Evolutionary conservation across 306 rosid species (phyloP), one percentile per base, ranked within the genome.

Genomic region (Casuarina glauca): DNA sequence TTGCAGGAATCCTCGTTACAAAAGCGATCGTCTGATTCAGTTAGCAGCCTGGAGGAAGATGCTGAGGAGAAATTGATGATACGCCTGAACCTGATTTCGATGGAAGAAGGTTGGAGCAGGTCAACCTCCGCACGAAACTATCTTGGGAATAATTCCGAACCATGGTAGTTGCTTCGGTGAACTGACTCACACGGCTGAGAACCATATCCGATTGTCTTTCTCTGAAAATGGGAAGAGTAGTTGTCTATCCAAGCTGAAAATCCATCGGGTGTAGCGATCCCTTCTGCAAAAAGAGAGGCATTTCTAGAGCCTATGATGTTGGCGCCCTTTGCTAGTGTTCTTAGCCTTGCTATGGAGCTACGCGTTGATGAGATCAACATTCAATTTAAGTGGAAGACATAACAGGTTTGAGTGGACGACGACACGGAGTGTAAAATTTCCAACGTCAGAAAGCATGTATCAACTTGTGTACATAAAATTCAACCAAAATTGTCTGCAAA

Each of bases 51-150:
- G 26, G 97, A 94, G 84, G 97, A 92, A 19, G 95, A 77, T 46
- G 93, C 95, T 0, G 89, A 52, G 20, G 90, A 94, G 75, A 87
- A 92, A 66, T 83, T 94, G 84, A 88, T 82, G 84, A 79, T 53
- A 73, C 92, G 97, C 70, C 91, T 90, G 79, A 85, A 82, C 64
- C 93, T 92, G 73, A 78, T 94, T 73, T 55, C 81, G 83, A 83
- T 86, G 87, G 97, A 95, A 80, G 89, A 91, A 78, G 97, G 97
- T 32, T 92, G 96, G 98, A 89, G 86, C 78, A 80, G 32, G 61
- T 82, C 91, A 7, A 54, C 96, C 1, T 75, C 46, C 69, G 72
- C 77, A 55, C 81, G 89, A 80, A 92, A 89, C 55, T 91, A 86
- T 74, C 88, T 92, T 3, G 83, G 85, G 70, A 91, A 87, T 35